A percentile compares a stretch with the other conserved stretches of the same genome.
These are phyloP conservation scores for Boletus sp. DNA, from an alignment of 1,284 basidiomycete species.

Conservation along the genomic window DNA sequence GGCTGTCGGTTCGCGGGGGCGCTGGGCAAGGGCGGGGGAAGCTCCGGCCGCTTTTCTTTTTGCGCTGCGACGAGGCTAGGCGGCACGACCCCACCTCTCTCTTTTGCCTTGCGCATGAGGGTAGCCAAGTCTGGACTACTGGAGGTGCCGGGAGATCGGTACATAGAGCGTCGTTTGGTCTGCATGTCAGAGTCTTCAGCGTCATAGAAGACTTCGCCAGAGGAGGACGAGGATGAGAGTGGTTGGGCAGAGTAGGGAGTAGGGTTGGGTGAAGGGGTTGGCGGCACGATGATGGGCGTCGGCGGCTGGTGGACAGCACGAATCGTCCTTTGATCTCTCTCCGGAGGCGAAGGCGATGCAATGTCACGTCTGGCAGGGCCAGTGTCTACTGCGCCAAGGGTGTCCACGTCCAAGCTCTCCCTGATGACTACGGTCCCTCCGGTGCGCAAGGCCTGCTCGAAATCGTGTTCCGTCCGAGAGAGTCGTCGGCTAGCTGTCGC, in stretches of 20 bases:
- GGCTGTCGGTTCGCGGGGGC: slow-evolving; percentile 11
- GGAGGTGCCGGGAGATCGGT: slow-evolving; percentile 81
- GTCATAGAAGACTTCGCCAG: slow-evolving; percentile 59
- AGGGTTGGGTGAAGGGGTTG: slow-evolving; percentile 45
- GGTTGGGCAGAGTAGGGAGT: slow-evolving; percentile 33
- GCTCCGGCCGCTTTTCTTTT: slow-evolving; percentile 41
- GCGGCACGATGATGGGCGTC: slow-evolving; percentile 53
- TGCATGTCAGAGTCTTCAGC: slow-evolving; percentile 60
- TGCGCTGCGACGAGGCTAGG: slow-evolving; percentile 28
- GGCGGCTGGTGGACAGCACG: slow-evolving; percentile 38
- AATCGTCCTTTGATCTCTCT: slow-evolving; percentile 35
- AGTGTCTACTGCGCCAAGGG: slow-evolving; percentile 49
- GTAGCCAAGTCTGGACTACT: slow-evolving; percentile 87
- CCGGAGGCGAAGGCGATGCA: slow-evolving; percentile 19
- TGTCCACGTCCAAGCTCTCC: slow-evolving; percentile 64
- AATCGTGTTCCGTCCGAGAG: slow-evolving; percentile 73
- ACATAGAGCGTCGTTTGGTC: slow-evolving; percentile 77
- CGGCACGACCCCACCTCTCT: slow-evolving; percentile 47
- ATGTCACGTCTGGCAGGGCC: slow-evolving; percentile 25
- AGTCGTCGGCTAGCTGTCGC: slow-evolving; percentile 41
- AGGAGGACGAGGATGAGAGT: slow-evolving; percentile 39
- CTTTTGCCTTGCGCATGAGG: slow-evolving; percentile 75
- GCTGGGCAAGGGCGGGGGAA: slow-evolving; percentile 46
- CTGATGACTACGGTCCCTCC: slow-evolving; percentile 63
- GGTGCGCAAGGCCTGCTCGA: slow-evolving; percentile 65